These are phyloP conservation scores for Leccinum solheimii DNA, from an alignment of 1,284 basidiomycete genomes.

Conservation along the genomic window DNA sequence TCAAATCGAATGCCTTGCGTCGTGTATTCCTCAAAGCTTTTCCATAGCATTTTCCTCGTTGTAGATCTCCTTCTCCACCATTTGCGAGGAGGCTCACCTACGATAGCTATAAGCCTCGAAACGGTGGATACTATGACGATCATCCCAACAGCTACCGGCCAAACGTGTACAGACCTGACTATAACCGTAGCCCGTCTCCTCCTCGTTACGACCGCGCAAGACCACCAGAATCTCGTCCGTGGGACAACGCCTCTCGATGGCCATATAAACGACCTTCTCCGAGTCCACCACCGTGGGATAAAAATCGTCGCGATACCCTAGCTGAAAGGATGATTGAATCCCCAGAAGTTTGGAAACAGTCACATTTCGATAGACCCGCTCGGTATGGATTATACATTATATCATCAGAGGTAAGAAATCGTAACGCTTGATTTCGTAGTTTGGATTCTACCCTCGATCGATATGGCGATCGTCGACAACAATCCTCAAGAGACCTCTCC, in stretches of 20 bases:
- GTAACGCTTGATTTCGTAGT: constrained; percentile 25
- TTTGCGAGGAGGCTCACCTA: constrained; percentile 45
- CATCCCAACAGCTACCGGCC: constrained; percentile 45
- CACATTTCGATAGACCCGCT: constrained; percentile 39
- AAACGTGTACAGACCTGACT: constrained; percentile 35
- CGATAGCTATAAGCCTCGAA: constrained; percentile 51
- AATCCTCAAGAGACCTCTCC: constrained; percentile 35
- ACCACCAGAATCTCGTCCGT: constrained; percentile 32
- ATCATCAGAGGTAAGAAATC: constrained; percentile 25
- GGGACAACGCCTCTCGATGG: constrained; percentile 37
- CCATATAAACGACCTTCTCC: constrained; percentile 33
- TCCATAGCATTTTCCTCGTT: constrained; percentile 44
- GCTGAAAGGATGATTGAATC: constrained; percentile 68
- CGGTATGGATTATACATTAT: constrained; percentile 30
- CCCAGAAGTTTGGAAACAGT: constrained; percentile 68
- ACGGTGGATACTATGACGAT: constrained; percentile 42
- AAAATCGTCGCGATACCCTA: constrained; percentile 42
- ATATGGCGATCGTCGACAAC: constrained; percentile 35
- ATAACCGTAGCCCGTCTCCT: constrained; percentile 51
- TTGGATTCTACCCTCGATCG: constrained; percentile 30
- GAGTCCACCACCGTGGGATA: constrained; percentile 36
- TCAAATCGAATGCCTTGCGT: constrained; percentile 26
- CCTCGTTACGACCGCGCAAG: constrained; percentile 46
- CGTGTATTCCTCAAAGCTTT: constrained; percentile 28
- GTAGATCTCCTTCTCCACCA: constrained; percentile 48